Evolutionary conservation across 129 eudicot genomes (phyloP).

Genomic region (Ambrosia artemisiifolia): DNA sequence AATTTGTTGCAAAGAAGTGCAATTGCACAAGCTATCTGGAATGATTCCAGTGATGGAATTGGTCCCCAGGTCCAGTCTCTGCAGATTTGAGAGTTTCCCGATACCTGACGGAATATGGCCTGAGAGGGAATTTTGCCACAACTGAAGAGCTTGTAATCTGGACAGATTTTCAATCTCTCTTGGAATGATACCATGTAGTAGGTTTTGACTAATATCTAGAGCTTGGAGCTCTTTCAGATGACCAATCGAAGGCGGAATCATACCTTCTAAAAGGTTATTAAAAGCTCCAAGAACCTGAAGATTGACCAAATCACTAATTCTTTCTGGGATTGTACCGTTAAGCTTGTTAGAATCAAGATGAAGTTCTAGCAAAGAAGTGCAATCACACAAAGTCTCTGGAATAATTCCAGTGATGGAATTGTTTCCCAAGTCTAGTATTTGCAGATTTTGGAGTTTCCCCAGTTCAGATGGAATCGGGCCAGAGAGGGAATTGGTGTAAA

Average conservation of each 20-base stretch:
- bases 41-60: conserved; percentile 52
- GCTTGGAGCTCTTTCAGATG: conserved; percentile 38
- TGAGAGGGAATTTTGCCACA: conserved; percentile 42
- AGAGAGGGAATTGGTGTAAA: conserved; percentile 52
- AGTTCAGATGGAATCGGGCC: conserved; percentile 60
- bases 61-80: conserved; percentile 40
- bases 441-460: conserved; percentile 50
- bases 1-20: conserved; percentile 42
- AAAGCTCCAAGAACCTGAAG: conserved; percentile 52
- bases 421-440: conserved; percentile 40
- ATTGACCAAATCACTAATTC: conserved; percentile 50
- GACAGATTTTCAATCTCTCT: neutral
- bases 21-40: conserved; percentile 57
- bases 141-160: neutral
- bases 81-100: conserved; percentile 50
- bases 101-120: conserved; percentile 60
- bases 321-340: conserved; percentile 56
- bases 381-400: conserved; percentile 55
- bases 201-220: conserved; percentile 51
- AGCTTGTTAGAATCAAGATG: conserved; percentile 46
- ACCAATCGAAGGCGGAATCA: conserved; percentile 62
- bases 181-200: neutral
- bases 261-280: conserved; percentile 45
- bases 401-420: conserved; percentile 52
- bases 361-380: conserved; percentile 43